Evolutionary conservation across 805 yeast genomes (phyloP).

Genomic region (Candida glaebosa): DNA sequence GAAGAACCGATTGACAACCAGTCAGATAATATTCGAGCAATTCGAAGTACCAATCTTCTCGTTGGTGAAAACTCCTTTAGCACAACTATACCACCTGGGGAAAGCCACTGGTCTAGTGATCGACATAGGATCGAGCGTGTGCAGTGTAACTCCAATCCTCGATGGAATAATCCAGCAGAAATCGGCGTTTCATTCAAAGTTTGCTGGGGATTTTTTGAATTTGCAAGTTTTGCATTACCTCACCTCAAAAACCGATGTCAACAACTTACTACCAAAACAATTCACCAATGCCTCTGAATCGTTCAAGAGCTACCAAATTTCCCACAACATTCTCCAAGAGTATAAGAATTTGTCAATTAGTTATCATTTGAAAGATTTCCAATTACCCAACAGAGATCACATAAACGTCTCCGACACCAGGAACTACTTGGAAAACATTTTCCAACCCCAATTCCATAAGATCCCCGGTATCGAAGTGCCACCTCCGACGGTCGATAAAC

Average conservation of each 20-base stretch:
- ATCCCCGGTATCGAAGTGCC: constrained; percentile 31
- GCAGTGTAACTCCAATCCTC: constrained; percentile 71
- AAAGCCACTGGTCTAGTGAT: constrained; percentile 74
- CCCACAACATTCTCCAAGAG: constrained; percentile 32
- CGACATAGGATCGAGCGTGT: constrained; percentile 71
- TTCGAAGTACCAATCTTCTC: constrained; percentile 75
- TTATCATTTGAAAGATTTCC: constrained; percentile 20
- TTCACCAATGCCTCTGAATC: constrained; percentile 21
- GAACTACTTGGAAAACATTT: constrained; percentile 56
- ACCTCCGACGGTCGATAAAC: constrained; percentile 40
- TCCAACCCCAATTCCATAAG: constrained; percentile 57
- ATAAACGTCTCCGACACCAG: constrained; percentile 10
- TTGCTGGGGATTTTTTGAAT: constrained; percentile 83
- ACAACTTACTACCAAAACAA: constrained; percentile 17
- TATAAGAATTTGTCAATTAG: constrained; percentile 31
- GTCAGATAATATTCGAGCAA: constrained; percentile 73
- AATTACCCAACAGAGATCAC: constrained; percentile 8
- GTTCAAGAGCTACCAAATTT: constrained; percentile 34
- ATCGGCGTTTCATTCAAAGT: constrained; percentile 63
- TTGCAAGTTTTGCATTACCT: constrained; percentile 53
- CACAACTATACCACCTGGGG: constrained; percentile 75
- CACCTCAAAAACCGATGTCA: constrained; percentile 16
- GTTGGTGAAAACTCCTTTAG: constrained; percentile 71
- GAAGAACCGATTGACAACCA: constrained; percentile 52
- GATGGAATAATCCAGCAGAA: constrained; percentile 71